Evolutionary conservation across 345 rosid genomes (phyloP).

Genomic region (Sisymbrium altissimum): DNA sequence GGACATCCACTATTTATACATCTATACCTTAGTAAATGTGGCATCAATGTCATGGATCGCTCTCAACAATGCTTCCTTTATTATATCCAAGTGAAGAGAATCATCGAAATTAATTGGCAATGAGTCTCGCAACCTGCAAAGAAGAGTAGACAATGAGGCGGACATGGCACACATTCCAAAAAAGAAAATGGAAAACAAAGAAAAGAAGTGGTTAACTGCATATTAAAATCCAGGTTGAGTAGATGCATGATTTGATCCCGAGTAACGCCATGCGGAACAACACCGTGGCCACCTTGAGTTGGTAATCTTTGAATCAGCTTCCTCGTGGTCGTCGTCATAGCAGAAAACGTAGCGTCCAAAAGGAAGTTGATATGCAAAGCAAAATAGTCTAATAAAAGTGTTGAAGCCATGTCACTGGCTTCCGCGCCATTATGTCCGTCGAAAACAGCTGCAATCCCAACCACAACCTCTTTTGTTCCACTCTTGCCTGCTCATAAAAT

Average conservation of each 20-base stretch:
- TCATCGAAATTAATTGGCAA: constrained; percentile 47
- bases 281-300: constrained; percentile 41
- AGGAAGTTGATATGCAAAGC: constrained; percentile 85
- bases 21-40: constrained; percentile 68
- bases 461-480: constrained; percentile 62
- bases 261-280: constrained; percentile 44
- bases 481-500: constrained; percentile 45
- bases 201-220: constrained; percentile 37
- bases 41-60: constrained; percentile 87
- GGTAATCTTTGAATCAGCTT: constrained; percentile 48
- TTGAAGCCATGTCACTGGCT: constrained; percentile 97
- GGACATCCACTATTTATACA: not conserved
- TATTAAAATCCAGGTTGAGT: constrained; percentile 46
- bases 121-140: constrained; percentile 57
- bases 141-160: not conserved
- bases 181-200: not conserved
- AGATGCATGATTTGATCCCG: constrained; percentile 45
- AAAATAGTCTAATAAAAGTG: constrained; percentile 79
- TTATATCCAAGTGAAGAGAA: constrained; percentile 71
- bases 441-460: constrained; percentile 82
- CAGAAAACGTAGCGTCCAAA: constrained; percentile 71
- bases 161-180: not conserved
- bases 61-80: constrained; percentile 83
- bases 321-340: constrained; percentile 47
- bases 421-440: constrained; percentile 98